These are phyloP conservation scores for Epithemia pelagica DNA, from an alignment of 108 stramenopile species.

Conservation along the genomic window DNA sequence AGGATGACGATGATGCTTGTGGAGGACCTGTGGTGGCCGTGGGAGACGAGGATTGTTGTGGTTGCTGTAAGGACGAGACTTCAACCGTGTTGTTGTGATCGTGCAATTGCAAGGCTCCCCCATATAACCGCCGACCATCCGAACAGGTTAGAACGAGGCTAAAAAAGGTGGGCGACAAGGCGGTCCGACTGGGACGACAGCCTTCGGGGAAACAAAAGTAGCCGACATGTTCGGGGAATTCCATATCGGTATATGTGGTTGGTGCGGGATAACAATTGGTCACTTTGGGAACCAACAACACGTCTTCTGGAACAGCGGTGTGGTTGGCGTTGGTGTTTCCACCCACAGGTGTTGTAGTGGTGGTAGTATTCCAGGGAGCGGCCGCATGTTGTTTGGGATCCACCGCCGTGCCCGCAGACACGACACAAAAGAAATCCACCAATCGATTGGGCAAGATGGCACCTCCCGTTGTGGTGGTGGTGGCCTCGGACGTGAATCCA, in stretches of 20 bases:
- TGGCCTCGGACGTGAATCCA: neutral
- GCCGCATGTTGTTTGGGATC: conserved; percentile 11
- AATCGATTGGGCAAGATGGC: conserved; percentile 34
- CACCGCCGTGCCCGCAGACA: conserved; percentile 24
- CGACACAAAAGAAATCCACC: conserved; percentile 62
- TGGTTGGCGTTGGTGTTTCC: conserved; percentile 7
- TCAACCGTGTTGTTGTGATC: too few species aligned
- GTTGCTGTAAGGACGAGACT: too few species aligned
- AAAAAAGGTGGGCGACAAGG: conserved; percentile 55
- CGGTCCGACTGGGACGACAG: conserved; percentile 28
- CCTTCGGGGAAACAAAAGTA: conserved; percentile 75
- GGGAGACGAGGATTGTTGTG: too few species aligned
- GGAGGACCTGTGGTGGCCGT: too few species aligned
- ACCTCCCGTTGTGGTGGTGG: neutral
- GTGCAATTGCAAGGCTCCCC: conserved; percentile 60
- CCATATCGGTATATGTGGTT: conserved; percentile 39
- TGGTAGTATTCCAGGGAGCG: too few species aligned
- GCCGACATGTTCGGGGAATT: conserved; percentile 59
- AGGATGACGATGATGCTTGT: too few species aligned
- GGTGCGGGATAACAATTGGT: conserved; percentile 61
- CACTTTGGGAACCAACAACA: conserved; percentile 46
- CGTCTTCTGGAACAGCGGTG: conserved; percentile 31
- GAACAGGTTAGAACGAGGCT: conserved; percentile 72
- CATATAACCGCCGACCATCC: conserved; percentile 59
- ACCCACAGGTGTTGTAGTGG: too few species aligned